Evolutionary conservation across 768 basidiomycete species (phyloP).

Genomic region (Candolleomyces aberdarensis): DNA sequence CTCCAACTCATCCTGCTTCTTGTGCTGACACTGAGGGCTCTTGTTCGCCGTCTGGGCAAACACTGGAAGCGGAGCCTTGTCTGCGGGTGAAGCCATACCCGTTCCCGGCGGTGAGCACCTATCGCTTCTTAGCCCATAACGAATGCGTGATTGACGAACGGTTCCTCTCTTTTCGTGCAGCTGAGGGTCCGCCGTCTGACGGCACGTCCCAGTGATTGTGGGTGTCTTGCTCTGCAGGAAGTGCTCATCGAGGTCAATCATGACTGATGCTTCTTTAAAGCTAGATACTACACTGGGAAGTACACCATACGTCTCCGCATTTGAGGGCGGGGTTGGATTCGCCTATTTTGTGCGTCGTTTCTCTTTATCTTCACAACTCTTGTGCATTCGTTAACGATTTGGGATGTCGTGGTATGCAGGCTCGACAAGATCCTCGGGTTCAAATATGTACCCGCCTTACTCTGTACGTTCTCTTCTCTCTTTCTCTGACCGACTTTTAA

Average conservation of each 20-base stretch:
- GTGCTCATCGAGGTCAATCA: not conserved
- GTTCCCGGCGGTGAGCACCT: conserved; percentile 48
- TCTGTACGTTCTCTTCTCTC: conserved; percentile 24
- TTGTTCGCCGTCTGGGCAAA: conserved; percentile 53
- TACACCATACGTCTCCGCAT: conserved; percentile 72
- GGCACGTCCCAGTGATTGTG: conserved; percentile 73
- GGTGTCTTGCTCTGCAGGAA: conserved; percentile 19
- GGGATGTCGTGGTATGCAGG: conserved; percentile 26
- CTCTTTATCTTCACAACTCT: not conserved
- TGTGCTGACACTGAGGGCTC: not conserved
- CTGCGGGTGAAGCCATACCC: conserved; percentile 73
- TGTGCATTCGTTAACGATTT: not conserved
- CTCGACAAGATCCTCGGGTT: conserved; percentile 45
- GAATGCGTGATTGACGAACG: not conserved
- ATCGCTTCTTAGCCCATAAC: too few species aligned
- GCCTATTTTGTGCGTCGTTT: conserved; percentile 47
- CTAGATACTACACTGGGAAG: conserved; percentile 70
- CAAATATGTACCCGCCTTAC: conserved; percentile 65
- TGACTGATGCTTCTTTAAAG: conserved; percentile 26
- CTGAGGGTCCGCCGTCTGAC: conserved; percentile 68
- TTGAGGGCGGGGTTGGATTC: conserved; percentile 57
- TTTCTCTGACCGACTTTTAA: not conserved
- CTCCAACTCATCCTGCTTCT: not conserved
- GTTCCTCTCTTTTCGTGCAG: conserved; percentile 21
- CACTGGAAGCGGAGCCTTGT: conserved; percentile 67